Evolutionary conservation across 345 rosid genomes (phyloP).

Genomic region (Pistacia integerrima): DNA sequence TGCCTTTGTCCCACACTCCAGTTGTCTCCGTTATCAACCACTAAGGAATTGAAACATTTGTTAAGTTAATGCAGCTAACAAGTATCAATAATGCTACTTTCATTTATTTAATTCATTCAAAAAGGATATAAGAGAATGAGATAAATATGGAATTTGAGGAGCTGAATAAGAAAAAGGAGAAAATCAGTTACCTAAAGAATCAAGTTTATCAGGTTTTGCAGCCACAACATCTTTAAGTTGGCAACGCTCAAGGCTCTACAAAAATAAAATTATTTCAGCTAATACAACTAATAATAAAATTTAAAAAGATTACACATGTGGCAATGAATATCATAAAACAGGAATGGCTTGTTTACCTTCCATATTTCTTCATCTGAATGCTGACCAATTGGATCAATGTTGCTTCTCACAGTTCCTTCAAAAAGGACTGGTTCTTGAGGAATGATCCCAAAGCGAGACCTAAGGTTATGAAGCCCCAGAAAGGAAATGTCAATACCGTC

Average conservation of each 20-base stretch:
- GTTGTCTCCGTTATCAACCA: conserved; percentile 91
- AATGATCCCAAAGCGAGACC: conserved; percentile 92
- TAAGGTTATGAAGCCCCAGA: conserved; percentile 86
- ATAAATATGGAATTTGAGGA: background rate
- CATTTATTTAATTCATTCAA: too few relatives aligned
- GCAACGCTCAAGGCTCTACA: conserved; percentile 86
- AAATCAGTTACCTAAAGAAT: conserved; percentile 55
- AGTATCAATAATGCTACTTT: too few relatives aligned
- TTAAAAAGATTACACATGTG: too few relatives aligned
- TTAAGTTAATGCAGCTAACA: too few relatives aligned
- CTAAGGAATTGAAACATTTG: conserved; percentile 31
- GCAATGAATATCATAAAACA: background rate
- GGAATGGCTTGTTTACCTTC: conserved; percentile 53
- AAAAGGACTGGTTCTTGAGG: conserved; percentile 98
- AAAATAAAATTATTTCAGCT: background rate
- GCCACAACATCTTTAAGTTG: conserved; percentile 81
- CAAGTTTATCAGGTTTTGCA: conserved; percentile 78
- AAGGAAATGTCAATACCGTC: conserved; percentile 75
- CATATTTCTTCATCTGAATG: conserved; percentile 87
- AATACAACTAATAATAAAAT: background rate
- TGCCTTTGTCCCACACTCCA: conserved; percentile 99
- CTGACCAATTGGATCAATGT: conserved; percentile 81
- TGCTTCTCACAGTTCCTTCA: conserved; percentile 94
- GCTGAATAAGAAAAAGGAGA: background rate
- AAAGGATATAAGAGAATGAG: background rate